Evolutionary conservation across 495 filamentous ascomycete genomes (phyloP), one percentile per base, ranked within the genome.

Genomic region (Neurospora sp.): DNA sequence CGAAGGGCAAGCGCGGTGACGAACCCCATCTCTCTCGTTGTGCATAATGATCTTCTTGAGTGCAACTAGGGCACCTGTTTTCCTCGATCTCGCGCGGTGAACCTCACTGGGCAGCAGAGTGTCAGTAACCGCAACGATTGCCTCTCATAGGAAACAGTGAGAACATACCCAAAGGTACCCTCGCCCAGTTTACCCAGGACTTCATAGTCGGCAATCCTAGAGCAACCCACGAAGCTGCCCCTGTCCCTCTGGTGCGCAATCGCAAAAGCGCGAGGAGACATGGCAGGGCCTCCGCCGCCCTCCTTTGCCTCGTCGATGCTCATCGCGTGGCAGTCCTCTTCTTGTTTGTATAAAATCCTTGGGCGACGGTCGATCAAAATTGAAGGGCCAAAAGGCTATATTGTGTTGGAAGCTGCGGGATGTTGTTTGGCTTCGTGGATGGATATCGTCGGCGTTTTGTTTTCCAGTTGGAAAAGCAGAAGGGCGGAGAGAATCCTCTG

Each of bases 41-140:
- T 93, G 92, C 90, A 93, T 93, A 69, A 94, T 86, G 74, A 94
- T 94, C 87, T 99, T 98, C 87, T 99, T 99, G 77, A 99, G 78
- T 4, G 96, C 96, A 59, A 97, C 90, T 38, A 93, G 77, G 35
- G 86, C 84, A 22, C 91, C 90, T 16, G 89, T 92, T 75, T 85
- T 91, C 77, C 88, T 91, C 20, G 92, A 92, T 75, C 88, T 88
- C 71, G 94, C 96, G 77, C 94, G 95, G 80, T 98, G 92, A 69
- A 99, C 96, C 84, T 97, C 94, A 73, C 92, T 94, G 74, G 35
- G 39, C 68, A 74, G n/a, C 6, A 38, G 72, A 77, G 39, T 76
- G 76, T 75, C 48, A 73, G 72, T 7, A 44, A 71, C 70, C 12
- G 31, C 20, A 38, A 20, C 16, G n/a, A 10, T 38, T 0, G 11